Percentiles rank a stretch among this genome's conserved stretches.
Evolutionary conservation across 495 filamentous ascomycete species (phyloP).

Genomic region (Hypoxylon fuscum): DNA sequence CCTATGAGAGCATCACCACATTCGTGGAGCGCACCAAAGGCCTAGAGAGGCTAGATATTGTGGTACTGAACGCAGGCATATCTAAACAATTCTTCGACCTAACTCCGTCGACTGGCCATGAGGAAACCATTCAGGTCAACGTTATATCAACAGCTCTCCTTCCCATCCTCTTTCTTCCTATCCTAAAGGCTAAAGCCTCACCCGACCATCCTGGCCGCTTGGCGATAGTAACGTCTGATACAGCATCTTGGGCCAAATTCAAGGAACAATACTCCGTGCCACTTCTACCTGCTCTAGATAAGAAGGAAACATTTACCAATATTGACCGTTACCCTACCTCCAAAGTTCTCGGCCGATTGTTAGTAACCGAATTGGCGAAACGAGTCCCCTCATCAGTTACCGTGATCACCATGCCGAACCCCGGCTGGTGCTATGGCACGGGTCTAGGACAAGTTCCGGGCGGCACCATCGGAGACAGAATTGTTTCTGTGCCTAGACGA

Average conservation of each 20-base stretch:
- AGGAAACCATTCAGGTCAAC: conserved; percentile 61
- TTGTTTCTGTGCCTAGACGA: not conserved
- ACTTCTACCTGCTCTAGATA: conserved; percentile 49
- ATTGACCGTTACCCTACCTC: conserved; percentile 50
- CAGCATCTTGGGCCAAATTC: conserved; percentile 45
- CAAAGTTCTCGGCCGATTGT: conserved; percentile 62
- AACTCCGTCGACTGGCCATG: conserved; percentile 44
- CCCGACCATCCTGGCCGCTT: conserved; percentile 29
- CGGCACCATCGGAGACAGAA: not conserved
- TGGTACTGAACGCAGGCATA: conserved; percentile 59
- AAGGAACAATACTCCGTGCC: conserved; percentile 46
- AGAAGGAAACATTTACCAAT: conserved; percentile 32
- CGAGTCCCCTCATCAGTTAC: conserved; percentile 5
- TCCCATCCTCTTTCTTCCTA: conserved; percentile 39
- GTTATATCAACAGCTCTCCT: conserved; percentile 59
- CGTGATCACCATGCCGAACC: conserved; percentile 3
- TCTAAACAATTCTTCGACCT: conserved; percentile 25
- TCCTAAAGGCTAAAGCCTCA: conserved; percentile 45
- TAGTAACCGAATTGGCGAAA: conserved; percentile 54
- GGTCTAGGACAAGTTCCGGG: not conserved
- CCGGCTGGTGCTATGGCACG: not conserved
- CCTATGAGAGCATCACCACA: conserved; percentile 48
- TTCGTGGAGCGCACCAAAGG: conserved; percentile 50
- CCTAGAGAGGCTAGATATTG: conserved; percentile 52
- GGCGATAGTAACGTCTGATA: conserved; percentile 50